Conservation (phyloP, 768 basidiomycete genomes). For the Polyporus arcularius region DNA sequence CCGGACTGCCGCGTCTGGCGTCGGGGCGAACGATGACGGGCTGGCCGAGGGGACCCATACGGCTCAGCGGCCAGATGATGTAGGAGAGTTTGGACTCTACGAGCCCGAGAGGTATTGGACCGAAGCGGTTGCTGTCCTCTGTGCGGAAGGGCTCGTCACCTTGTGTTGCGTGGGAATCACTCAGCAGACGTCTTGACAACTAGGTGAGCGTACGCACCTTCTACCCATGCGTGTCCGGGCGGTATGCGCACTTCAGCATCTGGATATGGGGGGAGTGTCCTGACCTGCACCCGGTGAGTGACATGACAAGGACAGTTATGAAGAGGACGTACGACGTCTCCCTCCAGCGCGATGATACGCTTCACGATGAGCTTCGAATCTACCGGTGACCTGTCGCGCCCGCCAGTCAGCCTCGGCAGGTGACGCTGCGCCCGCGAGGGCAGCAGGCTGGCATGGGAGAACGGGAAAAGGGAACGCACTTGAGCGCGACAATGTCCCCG, state of each 20-base stretch:
- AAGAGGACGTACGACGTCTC: slow-evolving; percentile 44
- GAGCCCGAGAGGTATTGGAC: slow-evolving; percentile 50
- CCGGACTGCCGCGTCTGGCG: slow-evolving; percentile 21
- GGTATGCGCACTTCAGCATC: slow-evolving; percentile 56
- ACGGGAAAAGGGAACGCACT: slow-evolving; percentile 37
- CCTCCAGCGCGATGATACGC: slow-evolving; percentile 62
- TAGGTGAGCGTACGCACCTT: slow-evolving; percentile 46
- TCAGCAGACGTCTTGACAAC: background rate
- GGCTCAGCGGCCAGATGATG: slow-evolving; percentile 32
- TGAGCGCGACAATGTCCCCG: slow-evolving; percentile 68
- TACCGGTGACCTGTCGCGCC: slow-evolving; percentile 53
- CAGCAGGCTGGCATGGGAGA: background rate
- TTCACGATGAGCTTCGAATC: slow-evolving; percentile 59
- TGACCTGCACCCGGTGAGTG: slow-evolving; percentile 34
- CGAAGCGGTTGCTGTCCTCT: slow-evolving; percentile 72
- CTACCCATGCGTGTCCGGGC: slow-evolving; percentile 70
- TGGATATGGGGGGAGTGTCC: slow-evolving; percentile 70
- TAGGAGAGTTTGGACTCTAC: slow-evolving; percentile 30
- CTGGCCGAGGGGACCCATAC: slow-evolving; percentile 28
- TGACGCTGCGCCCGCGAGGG: background rate
- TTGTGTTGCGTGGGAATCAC: slow-evolving; percentile 21
- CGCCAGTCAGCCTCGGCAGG: background rate
- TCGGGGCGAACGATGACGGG: slow-evolving; percentile 16
- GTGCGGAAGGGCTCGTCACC: slow-evolving; percentile 70
- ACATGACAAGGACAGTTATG: background rate